Base-by-base conservation (phyloP, 2,329 filamentous ascomycete genomes). In the Penicillium sp. region DNA sequence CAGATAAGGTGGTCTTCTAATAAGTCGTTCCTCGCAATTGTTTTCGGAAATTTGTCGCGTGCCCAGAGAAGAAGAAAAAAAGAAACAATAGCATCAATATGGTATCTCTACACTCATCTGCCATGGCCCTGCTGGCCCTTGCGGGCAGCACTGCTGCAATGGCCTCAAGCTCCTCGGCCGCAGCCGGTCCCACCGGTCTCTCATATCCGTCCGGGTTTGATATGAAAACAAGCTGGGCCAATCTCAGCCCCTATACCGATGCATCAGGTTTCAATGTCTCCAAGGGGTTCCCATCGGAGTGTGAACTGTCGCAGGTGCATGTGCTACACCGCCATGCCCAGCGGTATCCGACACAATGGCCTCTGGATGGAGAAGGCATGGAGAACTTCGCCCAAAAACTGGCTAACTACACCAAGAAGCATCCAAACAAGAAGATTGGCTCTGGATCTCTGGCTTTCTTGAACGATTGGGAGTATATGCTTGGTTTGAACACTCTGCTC, bases 271-370 rank as follows among this genome's bases (percentile, higher is more conserved):
- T 72, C 49, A 52, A 54, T 5, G 27, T 68, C 5, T 49, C 65
- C 9, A 65, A 66, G 12, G 81, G 81, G 19, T 77, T 84, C 15
- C 83, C 83, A 2, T 70, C 76, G 43, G 81, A 80, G 21, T 85
- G 83, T 68, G 81, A 83, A 66, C 70, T 85, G 55, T 79, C 81
- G 55, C 81, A 83, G 66, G 81, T 75, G 1, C 81, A 83, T 62
- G 72, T 77, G 4, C 74, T 86, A 7, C 82, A 84, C 65, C 77
- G 83, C 25, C 83, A 85, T 66, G 79, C 81, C 0, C 74, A 84
- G 59, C 76, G 83, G 31, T 84, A 83, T 49, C 80, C 81, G 4
- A 81, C 76, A 2, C 50, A 72, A 17, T 73, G 69, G 61, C 70
- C 70, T 25, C 76, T 81, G 56, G 82, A 85, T 62, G 82, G 80